phyloP scores from a whole-genome alignment of 2,329 filamentous ascomycete genomes.

The Colletotrichum graminicola region DNA sequence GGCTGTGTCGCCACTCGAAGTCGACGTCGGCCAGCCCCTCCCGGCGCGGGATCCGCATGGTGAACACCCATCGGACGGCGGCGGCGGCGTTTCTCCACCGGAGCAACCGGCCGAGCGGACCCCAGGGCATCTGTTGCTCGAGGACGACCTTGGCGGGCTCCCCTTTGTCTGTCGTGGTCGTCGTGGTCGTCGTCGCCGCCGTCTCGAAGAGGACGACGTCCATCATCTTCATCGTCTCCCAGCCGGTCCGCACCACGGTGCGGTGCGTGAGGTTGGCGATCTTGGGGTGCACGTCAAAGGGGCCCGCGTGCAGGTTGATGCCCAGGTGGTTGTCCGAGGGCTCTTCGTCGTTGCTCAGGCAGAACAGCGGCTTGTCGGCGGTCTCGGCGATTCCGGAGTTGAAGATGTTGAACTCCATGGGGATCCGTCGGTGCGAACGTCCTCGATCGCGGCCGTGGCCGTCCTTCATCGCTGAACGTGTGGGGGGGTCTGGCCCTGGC shows the following conservation, averaged over 20 bases:
- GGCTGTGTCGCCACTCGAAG: conserved; percentile 20
- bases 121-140: background rate
- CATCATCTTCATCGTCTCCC: conserved; percentile 13
- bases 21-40: background rate
- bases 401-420: conserved; percentile 10
- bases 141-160: background rate
- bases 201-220: conserved; percentile 6
- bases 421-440: background rate
- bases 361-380: conserved; percentile 11
- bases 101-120: background rate
- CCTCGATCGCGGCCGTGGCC: background rate
- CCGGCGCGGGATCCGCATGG: background rate
- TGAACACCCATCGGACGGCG: conserved; percentile 5
- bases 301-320: conserved; percentile 20
- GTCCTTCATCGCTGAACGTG: background rate
- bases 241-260: conserved; percentile 3
- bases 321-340: conserved; percentile 10
- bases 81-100: background rate
- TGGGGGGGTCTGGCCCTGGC: background rate
- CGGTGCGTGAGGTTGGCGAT: conserved; percentile 20
- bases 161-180: background rate
- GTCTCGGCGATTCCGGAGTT: conserved; percentile 7
- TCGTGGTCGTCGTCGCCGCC: background rate
- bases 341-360: conserved; percentile 11
- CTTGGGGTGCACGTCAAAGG: conserved; percentile 3